Percentiles rank a stretch among this genome's conserved stretches.
Evolutionary conservation across 1,284 basidiomycete genomes (phyloP).

Genomic region (Ustilago trichophora): DNA sequence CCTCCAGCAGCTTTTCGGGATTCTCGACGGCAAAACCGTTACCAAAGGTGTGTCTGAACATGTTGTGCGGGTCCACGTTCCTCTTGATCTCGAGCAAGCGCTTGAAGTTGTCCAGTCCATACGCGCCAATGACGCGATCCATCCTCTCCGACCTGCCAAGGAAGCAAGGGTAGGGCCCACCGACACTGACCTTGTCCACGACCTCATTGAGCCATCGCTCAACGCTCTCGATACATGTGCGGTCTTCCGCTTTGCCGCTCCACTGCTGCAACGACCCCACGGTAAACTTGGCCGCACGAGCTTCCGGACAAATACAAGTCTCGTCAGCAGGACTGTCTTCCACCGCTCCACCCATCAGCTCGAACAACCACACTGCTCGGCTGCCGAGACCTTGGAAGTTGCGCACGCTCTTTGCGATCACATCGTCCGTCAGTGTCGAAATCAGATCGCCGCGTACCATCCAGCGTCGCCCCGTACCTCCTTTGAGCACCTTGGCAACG

Average conservation of each 20-base stretch:
- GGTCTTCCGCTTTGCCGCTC: slow-evolving; percentile 82
- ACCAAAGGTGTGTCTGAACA: slow-evolving; percentile 56
- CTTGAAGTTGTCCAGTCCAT: slow-evolving; percentile 49
- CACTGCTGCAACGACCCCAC: slow-evolving; percentile 90
- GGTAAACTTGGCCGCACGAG: slow-evolving; percentile 81
- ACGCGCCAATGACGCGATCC: slow-evolving; percentile 47
- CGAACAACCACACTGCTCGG: slow-evolving; percentile 55
- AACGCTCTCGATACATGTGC: slow-evolving; percentile 78
- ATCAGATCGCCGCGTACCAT: slow-evolving; percentile 69
- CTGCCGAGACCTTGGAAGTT: slow-evolving; percentile 79
- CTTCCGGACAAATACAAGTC: slow-evolving; percentile 76
- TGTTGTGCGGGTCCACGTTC: slow-evolving; percentile 44
- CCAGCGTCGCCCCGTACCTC: slow-evolving; percentile 71
- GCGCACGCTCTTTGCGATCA: slow-evolving; percentile 81
- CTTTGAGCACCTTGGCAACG: slow-evolving; percentile 84
- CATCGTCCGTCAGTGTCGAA: slow-evolving; percentile 80
- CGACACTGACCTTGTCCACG: slow-evolving; percentile 42
- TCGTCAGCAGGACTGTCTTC: slow-evolving; percentile 72
- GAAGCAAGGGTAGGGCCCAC: slow-evolving; percentile 57
- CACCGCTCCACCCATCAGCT: slow-evolving; percentile 83
- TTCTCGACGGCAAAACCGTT: slow-evolving; percentile 33
- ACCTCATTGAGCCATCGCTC: slow-evolving; percentile 71
- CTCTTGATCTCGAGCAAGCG: slow-evolving; percentile 48
- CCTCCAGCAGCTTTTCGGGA: slow-evolving; percentile 16
- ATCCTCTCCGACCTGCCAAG: slow-evolving; percentile 48